phyloP scores from a whole-genome alignment of 2,329 filamentous ascomycete species.

The Plenodomus biglobosus region DNA sequence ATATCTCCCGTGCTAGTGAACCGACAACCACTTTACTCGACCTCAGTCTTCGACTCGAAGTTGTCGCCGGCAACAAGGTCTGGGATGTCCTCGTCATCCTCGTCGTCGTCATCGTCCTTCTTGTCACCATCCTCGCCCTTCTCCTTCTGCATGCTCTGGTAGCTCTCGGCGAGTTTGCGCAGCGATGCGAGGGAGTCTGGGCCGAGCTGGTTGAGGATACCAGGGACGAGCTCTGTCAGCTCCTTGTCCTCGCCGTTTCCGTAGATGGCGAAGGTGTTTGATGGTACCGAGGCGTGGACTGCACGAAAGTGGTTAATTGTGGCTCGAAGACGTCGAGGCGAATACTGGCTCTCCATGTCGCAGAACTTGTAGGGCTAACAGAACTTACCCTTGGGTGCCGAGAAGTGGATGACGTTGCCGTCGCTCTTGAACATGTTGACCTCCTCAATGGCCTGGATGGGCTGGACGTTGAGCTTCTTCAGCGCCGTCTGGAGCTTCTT shows the following conservation, averaged over 20 bases:
- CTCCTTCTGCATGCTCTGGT: slow-evolving; percentile 98
- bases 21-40: slow-evolving; percentile 65
- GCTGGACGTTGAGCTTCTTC: slow-evolving; percentile 99
- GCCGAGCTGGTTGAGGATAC: slow-evolving; percentile 99
- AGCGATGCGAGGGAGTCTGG: slow-evolving; percentile 97
- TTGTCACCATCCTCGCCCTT: slow-evolving; percentile 75
- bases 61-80: slow-evolving; percentile 96
- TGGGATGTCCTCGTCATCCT: slow-evolving; percentile 84
- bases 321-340: neutral
- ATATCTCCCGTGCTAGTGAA: slow-evolving; percentile 10
- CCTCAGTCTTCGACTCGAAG: slow-evolving; percentile 86
- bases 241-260: slow-evolving; percentile 99
- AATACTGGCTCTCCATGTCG: neutral
- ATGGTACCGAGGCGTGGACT: slow-evolving; percentile 96
- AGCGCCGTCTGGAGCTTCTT: slow-evolving; percentile 98
- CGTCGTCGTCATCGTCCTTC: slow-evolving; percentile 61
- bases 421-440: slow-evolving; percentile 99
- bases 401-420: slow-evolving; percentile 99
- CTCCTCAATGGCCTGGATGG: slow-evolving; percentile 99
- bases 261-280: slow-evolving; percentile 99
- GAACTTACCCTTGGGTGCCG: slow-evolving; percentile 86
- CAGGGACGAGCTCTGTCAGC: slow-evolving; percentile 97
- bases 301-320: slow-evolving; percentile 14
- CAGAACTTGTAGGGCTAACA: neutral
- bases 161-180: slow-evolving; percentile 97